phyloP scores from a whole-genome alignment of 441 rosid species.

The Pelargonium australe region DNA sequence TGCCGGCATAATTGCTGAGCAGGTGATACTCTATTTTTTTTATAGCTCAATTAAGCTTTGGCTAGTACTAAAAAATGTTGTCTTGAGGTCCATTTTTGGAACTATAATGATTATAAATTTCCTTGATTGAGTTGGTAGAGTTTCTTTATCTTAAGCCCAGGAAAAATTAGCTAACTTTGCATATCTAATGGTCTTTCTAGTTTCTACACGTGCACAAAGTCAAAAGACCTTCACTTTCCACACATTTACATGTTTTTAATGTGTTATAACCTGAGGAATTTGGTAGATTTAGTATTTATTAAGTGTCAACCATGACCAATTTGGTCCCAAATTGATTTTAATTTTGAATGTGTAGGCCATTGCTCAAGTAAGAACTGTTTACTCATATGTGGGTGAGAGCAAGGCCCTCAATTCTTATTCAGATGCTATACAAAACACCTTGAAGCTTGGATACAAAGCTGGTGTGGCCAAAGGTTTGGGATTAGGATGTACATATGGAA shows the following conservation, averaged over 20 bases:
- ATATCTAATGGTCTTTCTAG: slow-evolving; percentile 21
- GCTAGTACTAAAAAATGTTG: background rate
- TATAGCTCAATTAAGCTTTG: slow-evolving; percentile 3
- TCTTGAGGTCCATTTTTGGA: background rate
- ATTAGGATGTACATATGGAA: slow-evolving; percentile 94
- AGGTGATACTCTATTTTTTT: slow-evolving; percentile 42
- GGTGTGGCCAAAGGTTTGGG: slow-evolving; percentile 99
- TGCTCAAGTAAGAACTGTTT: slow-evolving; percentile 94
- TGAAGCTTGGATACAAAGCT: slow-evolving; percentile 95
- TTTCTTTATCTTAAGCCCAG: background rate
- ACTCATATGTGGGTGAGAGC: slow-evolving; percentile 94
- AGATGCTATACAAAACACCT: slow-evolving; percentile 87
- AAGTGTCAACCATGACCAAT: slow-evolving; percentile 7
- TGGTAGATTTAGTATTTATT: slow-evolving; percentile 1
- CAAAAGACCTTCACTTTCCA: background rate
- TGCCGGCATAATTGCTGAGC: slow-evolving; percentile 95
- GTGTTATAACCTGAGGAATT: slow-evolving; percentile 7
- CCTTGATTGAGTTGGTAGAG: background rate
- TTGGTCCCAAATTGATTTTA: background rate
- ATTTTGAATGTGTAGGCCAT: slow-evolving; percentile 45
- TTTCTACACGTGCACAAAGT: slow-evolving; percentile 23
- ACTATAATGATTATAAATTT: background rate
- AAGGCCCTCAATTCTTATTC: slow-evolving; percentile 86
- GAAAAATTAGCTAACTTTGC: slow-evolving; percentile 15
- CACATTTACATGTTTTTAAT: no score